phyloP scores from a whole-genome alignment of 768 basidiomycete species.

The Rickenella mellea region DNA sequence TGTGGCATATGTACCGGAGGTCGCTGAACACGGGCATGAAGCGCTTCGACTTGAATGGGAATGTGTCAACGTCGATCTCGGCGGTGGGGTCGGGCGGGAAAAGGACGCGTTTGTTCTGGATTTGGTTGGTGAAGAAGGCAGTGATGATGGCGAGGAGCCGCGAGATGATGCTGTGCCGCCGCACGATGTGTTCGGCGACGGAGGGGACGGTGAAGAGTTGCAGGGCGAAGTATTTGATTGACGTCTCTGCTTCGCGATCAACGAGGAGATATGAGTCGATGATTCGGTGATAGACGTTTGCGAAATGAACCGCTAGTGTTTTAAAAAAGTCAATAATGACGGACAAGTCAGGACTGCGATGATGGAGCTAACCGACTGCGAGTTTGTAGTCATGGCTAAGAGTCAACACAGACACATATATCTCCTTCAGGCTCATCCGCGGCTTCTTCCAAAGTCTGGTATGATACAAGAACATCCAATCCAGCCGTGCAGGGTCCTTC shows the following conservation, averaged over 20 bases:
- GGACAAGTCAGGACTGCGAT: not conserved
- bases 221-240: constrained; percentile 86
- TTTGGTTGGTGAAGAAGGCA: constrained; percentile 90
- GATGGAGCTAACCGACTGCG: constrained; percentile 53
- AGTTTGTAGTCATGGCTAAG: constrained; percentile 68
- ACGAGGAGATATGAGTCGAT: constrained; percentile 87
- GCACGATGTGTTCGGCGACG: constrained; percentile 70
- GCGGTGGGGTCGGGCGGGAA: constrained; percentile 21
- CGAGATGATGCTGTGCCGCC: constrained; percentile 61
- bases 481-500: constrained; percentile 50
- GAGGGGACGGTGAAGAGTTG: constrained; percentile 91
- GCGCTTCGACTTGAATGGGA: constrained; percentile 88
- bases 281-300: constrained; percentile 74
- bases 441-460: constrained; percentile 81
- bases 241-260: constrained; percentile 91
- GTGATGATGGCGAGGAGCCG: constrained; percentile 77
- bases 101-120: constrained; percentile 59
- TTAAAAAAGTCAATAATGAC: constrained; percentile 3
- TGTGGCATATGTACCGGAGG: constrained; percentile 77
- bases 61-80: constrained; percentile 68
- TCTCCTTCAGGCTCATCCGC: constrained; percentile 69
- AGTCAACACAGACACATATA: constrained; percentile 67
- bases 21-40: constrained; percentile 95
- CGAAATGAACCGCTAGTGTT: constrained; percentile 66
- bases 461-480: constrained; percentile 75